Conservation (phyloP, 208 protist species). For the Acanthamoeba rhysodes region DNA sequence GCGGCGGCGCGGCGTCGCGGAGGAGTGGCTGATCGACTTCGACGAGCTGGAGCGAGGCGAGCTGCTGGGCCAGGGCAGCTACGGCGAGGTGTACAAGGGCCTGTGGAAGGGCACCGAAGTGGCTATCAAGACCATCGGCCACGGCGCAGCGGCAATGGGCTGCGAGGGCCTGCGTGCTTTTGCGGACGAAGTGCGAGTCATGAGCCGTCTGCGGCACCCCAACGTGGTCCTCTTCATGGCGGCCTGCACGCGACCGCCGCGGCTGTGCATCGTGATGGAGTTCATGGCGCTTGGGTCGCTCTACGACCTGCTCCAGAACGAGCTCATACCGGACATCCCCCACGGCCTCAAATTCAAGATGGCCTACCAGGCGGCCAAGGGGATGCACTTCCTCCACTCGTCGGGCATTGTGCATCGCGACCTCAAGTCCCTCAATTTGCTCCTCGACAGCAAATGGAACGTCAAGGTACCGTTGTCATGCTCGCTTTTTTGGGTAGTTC, state of each 20-base stretch:
- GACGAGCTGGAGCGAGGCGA: constrained; percentile 20
- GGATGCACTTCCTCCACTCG: constrained; percentile 43
- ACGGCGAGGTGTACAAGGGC: constrained; percentile 47
- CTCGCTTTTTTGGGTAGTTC: too few species aligned
- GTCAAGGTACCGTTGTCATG: background rate
- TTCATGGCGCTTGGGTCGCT: background rate
- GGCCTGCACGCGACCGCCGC: constrained; percentile 43
- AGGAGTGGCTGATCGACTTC: background rate
- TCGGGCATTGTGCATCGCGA: constrained; percentile 16
- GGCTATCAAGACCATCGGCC: constrained; percentile 68
- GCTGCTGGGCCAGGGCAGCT: constrained; percentile 54
- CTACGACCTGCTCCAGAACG: background rate
- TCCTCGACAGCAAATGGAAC: constrained; percentile 18
- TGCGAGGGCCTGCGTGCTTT: constrained; percentile 66
- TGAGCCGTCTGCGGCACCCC: constrained; percentile 82
- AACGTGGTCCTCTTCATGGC: constrained; percentile 87
- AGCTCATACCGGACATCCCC: background rate
- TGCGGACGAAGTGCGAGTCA: constrained; percentile 82
- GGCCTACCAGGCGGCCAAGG: background rate
- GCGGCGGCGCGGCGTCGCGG: background rate
- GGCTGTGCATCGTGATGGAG: background rate
- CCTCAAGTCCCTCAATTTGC: constrained; percentile 12
- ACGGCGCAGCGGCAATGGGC: background rate
- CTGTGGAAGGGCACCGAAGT: constrained; percentile 24
- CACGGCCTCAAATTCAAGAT: background rate